Base-by-base conservation (phyloP, 1,139 yeast genomes). In the Yamadazyma aaseri region DNA sequence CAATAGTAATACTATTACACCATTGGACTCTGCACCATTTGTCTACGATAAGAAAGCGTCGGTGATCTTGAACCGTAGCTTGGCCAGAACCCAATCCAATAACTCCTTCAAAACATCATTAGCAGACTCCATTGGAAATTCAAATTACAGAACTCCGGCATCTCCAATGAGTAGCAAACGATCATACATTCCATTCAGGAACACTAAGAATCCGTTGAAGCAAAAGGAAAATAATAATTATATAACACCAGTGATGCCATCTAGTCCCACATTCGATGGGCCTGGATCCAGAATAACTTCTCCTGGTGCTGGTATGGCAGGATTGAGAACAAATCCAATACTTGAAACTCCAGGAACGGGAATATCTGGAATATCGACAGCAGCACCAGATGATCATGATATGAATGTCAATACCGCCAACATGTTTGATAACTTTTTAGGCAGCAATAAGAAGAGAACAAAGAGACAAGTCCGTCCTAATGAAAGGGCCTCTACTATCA, bases 21-120 rank as follows among this genome's bases (percentile, higher is more conserved):
- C 81, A 7, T 71, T 74, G 51, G 90, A 83, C 42, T 77, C 86
- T 5, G 90, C 82, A 8, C 95, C 92, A 4, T 86, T 75, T 50
- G 76, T 82, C 1, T 86, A 82, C 55, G 95, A 81, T 55, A 84
- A 81, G 56, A 83, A 82, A 58, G 95, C 82, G 2, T 81, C 86
- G 12, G 76, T 79, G 11, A 82, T 86, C 35, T 65, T 86, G 51
- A 84, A 84, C 52, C 68, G 84, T 42, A 82, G 89, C 41, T 68
- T 86, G 53, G 87, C 87, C 2, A 63, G 90, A 42, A 80, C 89
- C 0, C 81, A 86, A 13, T 83, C 95, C 1, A 81, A 79, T 32
- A 67, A 86, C 2, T 83, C 94, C 2, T 86, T 86, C 65, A 81
- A 81, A 51, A 80, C 83, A 6, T 76, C 85, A 20, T 65, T 86